Evolutionary conservation across 495 filamentous ascomycete species (phyloP), one percentile per base, ranked within the genome.

Genomic region (Pyronema domesticum): DNA sequence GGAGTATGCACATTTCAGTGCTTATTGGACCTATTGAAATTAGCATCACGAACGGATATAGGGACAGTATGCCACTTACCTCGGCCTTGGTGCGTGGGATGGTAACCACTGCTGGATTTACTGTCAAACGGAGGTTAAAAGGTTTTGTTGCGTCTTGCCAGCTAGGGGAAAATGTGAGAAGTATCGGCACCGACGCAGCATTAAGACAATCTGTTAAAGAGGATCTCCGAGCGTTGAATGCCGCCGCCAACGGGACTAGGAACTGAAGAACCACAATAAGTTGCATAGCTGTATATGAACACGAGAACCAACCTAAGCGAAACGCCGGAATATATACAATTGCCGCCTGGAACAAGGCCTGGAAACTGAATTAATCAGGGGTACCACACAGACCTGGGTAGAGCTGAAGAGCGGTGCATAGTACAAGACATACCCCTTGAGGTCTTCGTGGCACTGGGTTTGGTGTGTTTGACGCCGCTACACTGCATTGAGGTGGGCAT

Each of bases 101-200:
- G 3, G 42, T 35, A 3, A 57, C 54, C 13, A 59, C 57, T 4
- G 30, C 19, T 0, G 57, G 57, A 0, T 3, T 1, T 10, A 54
- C 54, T 7, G 34, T 35, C 18, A 59, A 49, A 14, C 57, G 57
- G 14, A 60, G 55, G 36, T 60, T 60, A 17, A 39, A 57, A 1
- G 58, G 23, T 35, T 14, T 8, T 15, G 57, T 54, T n/a, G 10
- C 43, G 0, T 39, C 4, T 1, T 13, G 5, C 55, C 55, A 60
- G 44, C 35, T 49, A 6, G 14, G 0, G 8, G 48, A 40, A 30
- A 9, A 43, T 0, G 49, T 37, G 23, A 57, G 42, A 6, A 54
- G 18, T 33, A 57, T 49, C 0, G 58, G 55, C 11, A 60, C 55
- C 0, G 8, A 7, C 6, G 43, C 48, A 3, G 0, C 33, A 47